These are phyloP conservation scores for Xylaria nigripes DNA, from an alignment of 495 filamentous ascomycete genomes.

Conservation along the genomic window DNA sequence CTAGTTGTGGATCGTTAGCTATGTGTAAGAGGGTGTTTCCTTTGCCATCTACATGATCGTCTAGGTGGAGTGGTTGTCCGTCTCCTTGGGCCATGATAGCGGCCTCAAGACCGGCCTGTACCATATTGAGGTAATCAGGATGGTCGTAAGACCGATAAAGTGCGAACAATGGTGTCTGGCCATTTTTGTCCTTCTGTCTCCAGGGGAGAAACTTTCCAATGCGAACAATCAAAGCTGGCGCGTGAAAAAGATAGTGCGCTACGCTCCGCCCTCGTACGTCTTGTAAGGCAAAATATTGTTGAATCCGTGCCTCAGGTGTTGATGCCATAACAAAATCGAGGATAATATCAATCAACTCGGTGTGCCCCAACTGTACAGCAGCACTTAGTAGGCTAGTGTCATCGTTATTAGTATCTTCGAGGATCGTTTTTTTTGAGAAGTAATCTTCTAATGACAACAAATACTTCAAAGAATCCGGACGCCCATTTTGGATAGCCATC, in stretches of 20 bases:
- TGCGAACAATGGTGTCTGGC: conserved; percentile 92
- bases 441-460: conserved; percentile 67
- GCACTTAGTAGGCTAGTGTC: conserved; percentile 86
- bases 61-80: conserved; percentile 71
- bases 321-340: conserved; percentile 50
- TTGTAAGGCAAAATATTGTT: conserved; percentile 60
- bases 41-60: conserved; percentile 86
- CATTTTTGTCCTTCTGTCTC: conserved; percentile 87
- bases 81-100: conserved; percentile 71
- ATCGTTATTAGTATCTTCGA: conserved; percentile 80
- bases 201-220: conserved; percentile 77
- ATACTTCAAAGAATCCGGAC: conserved; percentile 62
- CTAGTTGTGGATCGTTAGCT: conserved; percentile 74
- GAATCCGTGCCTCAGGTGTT: conserved; percentile 37
- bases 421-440: conserved; percentile 57
- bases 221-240: conserved; percentile 65
- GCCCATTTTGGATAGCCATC: conserved; percentile 86
- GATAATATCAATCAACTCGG: conserved; percentile 63
- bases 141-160: conserved; percentile 95
- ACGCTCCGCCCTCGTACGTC: conserved; percentile 82
- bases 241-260: conserved; percentile 94
- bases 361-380: conserved; percentile 82
- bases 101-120: conserved; percentile 64
- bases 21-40: conserved; percentile 93
- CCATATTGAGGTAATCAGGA: conserved; percentile 75